A percentile compares a stretch with the other conserved stretches of the same genome.
These are phyloP conservation scores for Homolaphlyctis polyrhiza DNA, from an alignment of 371 early-diverging fungal genomes.

Conservation along the genomic window DNA sequence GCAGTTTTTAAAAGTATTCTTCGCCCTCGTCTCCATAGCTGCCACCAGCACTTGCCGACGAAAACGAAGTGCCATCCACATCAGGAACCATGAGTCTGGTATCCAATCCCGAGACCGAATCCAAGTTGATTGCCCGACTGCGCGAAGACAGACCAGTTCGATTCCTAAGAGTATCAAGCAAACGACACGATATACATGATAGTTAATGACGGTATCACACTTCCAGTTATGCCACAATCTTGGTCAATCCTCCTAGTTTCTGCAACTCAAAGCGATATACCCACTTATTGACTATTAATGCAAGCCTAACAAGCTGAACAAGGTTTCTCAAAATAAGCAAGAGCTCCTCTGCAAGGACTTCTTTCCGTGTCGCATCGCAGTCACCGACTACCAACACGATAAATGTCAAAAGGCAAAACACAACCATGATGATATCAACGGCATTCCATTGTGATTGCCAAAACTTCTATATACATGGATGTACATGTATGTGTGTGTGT, in stretches of 20 bases:
- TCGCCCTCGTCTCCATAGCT: too few species aligned
- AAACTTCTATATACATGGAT: conserved; percentile 48
- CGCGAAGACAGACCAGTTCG: neutral
- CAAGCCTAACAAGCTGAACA: conserved; percentile 62
- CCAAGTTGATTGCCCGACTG: neutral
- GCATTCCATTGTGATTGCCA: conserved; percentile 73
- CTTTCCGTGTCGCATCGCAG: conserved; percentile 53
- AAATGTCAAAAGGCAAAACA: conserved; percentile 62
- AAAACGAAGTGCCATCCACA: neutral
- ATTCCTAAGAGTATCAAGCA: neutral
- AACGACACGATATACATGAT: too few species aligned
- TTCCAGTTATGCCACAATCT: too few species aligned
- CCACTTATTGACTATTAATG: conserved; percentile 65
- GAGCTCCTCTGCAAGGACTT: conserved; percentile 66
- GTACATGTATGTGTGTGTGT: too few species aligned
- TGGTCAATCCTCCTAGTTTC: too few species aligned
- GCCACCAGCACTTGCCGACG: too few species aligned
- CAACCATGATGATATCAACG: conserved; percentile 61
- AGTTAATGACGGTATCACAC: too few species aligned
- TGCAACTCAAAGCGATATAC: too few species aligned
- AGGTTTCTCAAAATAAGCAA: conserved; percentile 67
- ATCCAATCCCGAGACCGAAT: neutral
- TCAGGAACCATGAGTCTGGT: neutral
- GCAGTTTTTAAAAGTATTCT: too few species aligned
- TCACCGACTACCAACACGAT: conserved; percentile 56